Base-by-base conservation (phyloP, 2,329 filamentous ascomycete species). In the Magnaporthiopsis incrustans region DNA sequence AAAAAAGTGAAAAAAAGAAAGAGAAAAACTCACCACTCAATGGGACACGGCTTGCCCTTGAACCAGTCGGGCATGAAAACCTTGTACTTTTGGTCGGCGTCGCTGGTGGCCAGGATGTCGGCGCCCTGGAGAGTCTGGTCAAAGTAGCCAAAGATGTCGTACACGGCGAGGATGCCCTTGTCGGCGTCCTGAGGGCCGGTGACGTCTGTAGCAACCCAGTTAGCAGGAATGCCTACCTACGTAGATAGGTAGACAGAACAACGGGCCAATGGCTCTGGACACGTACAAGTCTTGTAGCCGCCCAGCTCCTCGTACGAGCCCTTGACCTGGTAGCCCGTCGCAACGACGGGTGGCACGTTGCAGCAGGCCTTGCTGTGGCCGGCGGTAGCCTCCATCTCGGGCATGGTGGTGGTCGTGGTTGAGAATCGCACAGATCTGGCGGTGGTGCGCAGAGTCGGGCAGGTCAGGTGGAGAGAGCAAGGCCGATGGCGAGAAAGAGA, bases 1-100 rank as follows among this genome's bases (percentile, higher is more conserved):
- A 57, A 27, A 8, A 10, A 66, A n/a, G n/a, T n/a, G n/a, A n/a
- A n/a, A n/a, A n/a, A n/a, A n/a, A n/a, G n/a, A n/a, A n/a, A n/a
- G n/a, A n/a, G 1, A 57, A 27, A 8, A 10, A 66, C 70, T 69
- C 68, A 75, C 84, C 82, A 76, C 71, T 78, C 79, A 73, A 86
- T 81, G 61, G 79, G 76, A 70, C 77, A 77, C 2, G 91, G 89
- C 68, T 85, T 82, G 73, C 91, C 92, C 66, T 90, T 84, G 79
- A 97, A 96, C 82, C 91, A 94, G 78, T 97, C 93, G 33, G 93
- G 93, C 67, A 97, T 93, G 77, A 93, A 92, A 69, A 97, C 90
- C 69, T 87, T 87, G 80, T 96, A 95, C 72, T 90, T 85, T 74
- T 79, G 84, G 76, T 77, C 82, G 74, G 78, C 72, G 70, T 84